Evolutionary conservation across 2,329 filamentous ascomycete species (phyloP), one percentile per base, ranked within the genome.

Genomic region (Trichoderma guizhouense): DNA sequence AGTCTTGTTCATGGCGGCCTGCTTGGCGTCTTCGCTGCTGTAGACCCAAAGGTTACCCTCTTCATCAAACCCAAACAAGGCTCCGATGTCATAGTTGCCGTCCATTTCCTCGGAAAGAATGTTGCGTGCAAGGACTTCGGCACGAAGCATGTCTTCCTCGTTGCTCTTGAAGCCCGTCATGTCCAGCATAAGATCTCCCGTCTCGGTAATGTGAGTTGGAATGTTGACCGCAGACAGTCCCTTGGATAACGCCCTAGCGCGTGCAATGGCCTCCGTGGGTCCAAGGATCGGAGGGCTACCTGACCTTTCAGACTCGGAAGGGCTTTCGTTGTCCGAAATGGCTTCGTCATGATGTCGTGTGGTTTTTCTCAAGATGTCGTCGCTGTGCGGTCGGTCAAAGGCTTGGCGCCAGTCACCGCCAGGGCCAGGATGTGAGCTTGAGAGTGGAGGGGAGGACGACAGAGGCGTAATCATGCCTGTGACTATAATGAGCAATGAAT

Each of bases 1-100:
- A 1, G 87, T 87, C 76, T 84, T 87, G 79, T 92, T 91, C 84
- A 91, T 91, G 36, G 95, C 95, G 7, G 93, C 92, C 77, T 96
- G 92, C 79, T 98, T 98, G 28, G 96, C 94, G 78, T 97, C 95
- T 81, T 98, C 95, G 77, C 95, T 98, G 82, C 94, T 96, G 83
- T 99, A 99, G 75, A 99, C 98, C 95, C 96, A 98, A n/a, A 99
- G 86, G 77, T 99, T 99, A 7, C 96, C 96, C 72, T 96, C 90
- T 78, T 97, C 94, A 79, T 99, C 96, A 58, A 96, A 95, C 14
- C 95, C 96, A 76, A 99, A 97, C 34, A 99, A 86, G 2, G 95
- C 92, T 7, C 96, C 96, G 76, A 99, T 97, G 79, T 99, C 96
- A 80, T 98, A 98, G 79, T 95, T 94, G 26, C 95, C 96, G 77